These are phyloP conservation scores for Ceratocystis cubensis DNA, from an alignment of 2,329 filamentous ascomycete species.

Conservation along the genomic window DNA sequence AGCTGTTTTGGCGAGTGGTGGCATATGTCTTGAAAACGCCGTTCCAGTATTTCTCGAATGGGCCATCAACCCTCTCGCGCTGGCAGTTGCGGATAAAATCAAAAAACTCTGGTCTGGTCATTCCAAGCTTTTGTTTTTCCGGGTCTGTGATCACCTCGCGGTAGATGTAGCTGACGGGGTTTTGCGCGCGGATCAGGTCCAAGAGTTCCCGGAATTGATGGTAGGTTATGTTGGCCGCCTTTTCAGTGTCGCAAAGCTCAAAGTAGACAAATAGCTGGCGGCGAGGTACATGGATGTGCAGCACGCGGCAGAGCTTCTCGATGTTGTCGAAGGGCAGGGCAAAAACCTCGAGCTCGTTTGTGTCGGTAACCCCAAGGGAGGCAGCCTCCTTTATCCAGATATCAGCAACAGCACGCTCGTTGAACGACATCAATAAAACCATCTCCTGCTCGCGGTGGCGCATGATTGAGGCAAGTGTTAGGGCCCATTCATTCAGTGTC, in stretches of 20 bases:
- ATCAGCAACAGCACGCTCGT: constrained; percentile 64
- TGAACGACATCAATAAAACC: constrained; percentile 75
- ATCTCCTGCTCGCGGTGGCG: constrained; percentile 81
- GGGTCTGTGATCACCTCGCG: constrained; percentile 43
- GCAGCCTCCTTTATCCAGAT: constrained; percentile 83
- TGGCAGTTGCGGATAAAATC: constrained; percentile 62
- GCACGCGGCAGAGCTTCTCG: constrained; percentile 69
- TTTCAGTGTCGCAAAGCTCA: constrained; percentile 53
- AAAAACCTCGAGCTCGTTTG: constrained; percentile 34
- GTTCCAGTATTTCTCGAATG: constrained; percentile 51
- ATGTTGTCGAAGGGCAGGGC: constrained; percentile 66
- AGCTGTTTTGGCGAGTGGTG: constrained; percentile 1
- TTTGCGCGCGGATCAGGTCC: constrained; percentile 42
- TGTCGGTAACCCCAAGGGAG: constrained; percentile 45
- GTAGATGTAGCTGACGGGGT: constrained; percentile 33
- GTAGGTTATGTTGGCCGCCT: constrained; percentile 58
- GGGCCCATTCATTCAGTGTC: constrained; percentile 67
- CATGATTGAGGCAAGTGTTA: constrained; percentile 70
- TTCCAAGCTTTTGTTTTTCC: constrained; percentile 39
- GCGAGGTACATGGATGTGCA: constrained; percentile 83
- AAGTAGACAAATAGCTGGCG: constrained; percentile 64
- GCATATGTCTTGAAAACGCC: constrained; percentile 58
- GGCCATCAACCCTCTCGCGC: constrained; percentile 56
- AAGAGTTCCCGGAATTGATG: constrained; percentile 75
- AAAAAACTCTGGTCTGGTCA: constrained; percentile 63